These are phyloP conservation scores for Rosa persica DNA, from an alignment of 306 rosid genomes.

Conservation along the genomic window DNA sequence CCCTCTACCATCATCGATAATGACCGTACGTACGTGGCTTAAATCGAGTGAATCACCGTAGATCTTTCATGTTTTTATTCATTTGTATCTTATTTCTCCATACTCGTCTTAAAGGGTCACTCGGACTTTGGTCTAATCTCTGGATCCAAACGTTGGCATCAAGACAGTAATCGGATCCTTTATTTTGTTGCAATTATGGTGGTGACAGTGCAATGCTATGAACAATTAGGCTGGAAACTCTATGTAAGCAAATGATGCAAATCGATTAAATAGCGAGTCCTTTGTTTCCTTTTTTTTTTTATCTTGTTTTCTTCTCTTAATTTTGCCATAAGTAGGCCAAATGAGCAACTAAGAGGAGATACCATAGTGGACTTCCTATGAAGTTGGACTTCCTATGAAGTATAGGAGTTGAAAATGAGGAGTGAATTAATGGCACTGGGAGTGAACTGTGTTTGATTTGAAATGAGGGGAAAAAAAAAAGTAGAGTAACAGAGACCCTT, in stretches of 20 bases:
- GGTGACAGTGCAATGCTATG: not conserved
- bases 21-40: not conserved
- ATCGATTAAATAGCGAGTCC: not conserved
- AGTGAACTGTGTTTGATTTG: conserved; percentile 63
- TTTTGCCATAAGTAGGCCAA: not conserved
- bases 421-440: not conserved
- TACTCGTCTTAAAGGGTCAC: not conserved
- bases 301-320: not conserved
- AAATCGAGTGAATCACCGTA: not conserved
- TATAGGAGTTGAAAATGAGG: not conserved
- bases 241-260: not conserved
- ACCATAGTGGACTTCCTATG: not conserved
- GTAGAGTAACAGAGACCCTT: conserved; percentile 23
- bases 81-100: not conserved
- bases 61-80: not conserved
- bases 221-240: not conserved
- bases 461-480: conserved; percentile 31
- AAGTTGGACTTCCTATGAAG: not conserved
- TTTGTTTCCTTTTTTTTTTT: not conserved
- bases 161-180: not conserved
- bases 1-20: not conserved
- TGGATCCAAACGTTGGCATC: not conserved
- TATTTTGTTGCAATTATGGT: not conserved
- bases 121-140: not conserved
- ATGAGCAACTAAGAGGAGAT: not conserved